Evolutionary conservation across 345 rosid species (phyloP).

Genomic region (Eucalyptus regnans): DNA sequence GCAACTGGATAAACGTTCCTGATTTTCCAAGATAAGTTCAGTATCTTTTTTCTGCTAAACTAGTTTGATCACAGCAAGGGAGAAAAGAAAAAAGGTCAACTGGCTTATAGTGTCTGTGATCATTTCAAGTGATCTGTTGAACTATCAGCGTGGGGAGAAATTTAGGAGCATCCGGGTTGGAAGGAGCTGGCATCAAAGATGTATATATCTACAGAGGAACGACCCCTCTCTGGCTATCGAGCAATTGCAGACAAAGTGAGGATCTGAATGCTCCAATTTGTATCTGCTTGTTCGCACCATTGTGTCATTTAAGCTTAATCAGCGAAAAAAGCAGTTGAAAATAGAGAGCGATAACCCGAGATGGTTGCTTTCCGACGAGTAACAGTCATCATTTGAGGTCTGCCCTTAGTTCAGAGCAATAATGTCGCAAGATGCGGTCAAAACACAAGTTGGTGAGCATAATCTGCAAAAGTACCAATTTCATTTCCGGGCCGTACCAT

Average conservation of each 20-base stretch:
- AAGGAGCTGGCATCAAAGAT: background rate
- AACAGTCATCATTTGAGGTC: background rate
- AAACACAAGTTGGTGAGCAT: background rate
- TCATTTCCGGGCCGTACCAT: background rate
- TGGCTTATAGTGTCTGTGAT: background rate
- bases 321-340: background rate
- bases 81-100: background rate
- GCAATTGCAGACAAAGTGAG: background rate
- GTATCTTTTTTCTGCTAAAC: background rate
- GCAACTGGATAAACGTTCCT: background rate
- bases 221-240: background rate
- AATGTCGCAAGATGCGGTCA: background rate
- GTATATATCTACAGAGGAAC: background rate
- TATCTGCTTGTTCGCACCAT: background rate
- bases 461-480: background rate
- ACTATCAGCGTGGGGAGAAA: background rate
- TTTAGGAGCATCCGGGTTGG: background rate
- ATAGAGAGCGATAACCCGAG: background rate
- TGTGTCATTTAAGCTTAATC: background rate
- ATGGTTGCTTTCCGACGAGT: background rate
- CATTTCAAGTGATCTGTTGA: background rate
- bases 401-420: background rate
- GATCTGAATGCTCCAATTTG: background rate
- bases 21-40: background rate
- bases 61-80: background rate